phyloP scores from a whole-genome alignment of 257 asterid species.

The Nyctanthes arbortristis region DNA sequence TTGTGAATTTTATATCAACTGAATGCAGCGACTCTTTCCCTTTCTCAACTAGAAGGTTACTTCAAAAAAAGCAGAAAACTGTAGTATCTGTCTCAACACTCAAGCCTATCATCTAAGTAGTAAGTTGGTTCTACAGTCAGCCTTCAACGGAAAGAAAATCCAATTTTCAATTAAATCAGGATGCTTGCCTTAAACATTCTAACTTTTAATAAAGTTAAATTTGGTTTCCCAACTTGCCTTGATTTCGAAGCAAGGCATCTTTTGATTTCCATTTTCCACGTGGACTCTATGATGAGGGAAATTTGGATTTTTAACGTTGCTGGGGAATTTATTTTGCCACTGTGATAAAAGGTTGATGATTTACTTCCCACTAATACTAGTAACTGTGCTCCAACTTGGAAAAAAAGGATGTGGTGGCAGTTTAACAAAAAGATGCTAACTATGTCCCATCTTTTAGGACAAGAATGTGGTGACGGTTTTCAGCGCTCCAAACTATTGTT shows the following conservation, averaged over 20 bases:
- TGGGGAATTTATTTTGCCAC: neutral
- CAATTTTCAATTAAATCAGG: neutral
- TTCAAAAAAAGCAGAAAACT: neutral
- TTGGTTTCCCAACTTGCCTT: neutral
- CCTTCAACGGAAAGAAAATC: neutral
- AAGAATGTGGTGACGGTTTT: slow-evolving; percentile 94
- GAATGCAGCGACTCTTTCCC: neutral
- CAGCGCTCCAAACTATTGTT: slow-evolving; percentile 94
- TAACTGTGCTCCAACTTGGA: too few species aligned
- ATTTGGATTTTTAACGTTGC: too few species aligned
- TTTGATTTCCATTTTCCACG: neutral
- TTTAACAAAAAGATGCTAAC: too few species aligned
- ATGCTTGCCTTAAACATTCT: neutral
- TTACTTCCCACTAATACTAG: too few species aligned
- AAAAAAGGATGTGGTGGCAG: too few species aligned
- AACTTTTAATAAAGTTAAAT: neutral
- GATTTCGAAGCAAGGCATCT: neutral
- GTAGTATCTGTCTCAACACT: neutral
- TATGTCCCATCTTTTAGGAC: slow-evolving; percentile 50
- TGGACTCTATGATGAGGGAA: neutral
- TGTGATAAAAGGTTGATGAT: too few species aligned
- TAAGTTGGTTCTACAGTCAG: neutral
- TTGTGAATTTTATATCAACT: slow-evolving; percentile 19
- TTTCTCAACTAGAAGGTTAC: slow-evolving; percentile 14
- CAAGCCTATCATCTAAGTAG: neutral